These are phyloP conservation scores for Colletotrichum acutatum DNA, from an alignment of 2,329 filamentous ascomycete species.

Conservation along the genomic window DNA sequence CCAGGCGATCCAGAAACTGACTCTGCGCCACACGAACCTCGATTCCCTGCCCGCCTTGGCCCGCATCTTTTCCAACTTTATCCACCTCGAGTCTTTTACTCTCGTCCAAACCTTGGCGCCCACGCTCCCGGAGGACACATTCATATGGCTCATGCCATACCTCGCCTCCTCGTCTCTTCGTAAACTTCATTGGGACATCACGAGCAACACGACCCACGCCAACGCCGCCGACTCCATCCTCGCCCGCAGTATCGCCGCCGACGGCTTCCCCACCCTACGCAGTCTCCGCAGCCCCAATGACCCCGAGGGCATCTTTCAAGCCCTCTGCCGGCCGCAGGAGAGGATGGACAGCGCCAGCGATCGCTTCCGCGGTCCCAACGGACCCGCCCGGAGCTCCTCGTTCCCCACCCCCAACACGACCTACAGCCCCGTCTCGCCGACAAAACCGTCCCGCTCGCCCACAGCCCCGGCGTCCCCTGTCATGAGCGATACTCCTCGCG, in stretches of 20 bases:
- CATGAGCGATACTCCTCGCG: slow-evolving; percentile 36
- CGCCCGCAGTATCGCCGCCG: slow-evolving; percentile 68
- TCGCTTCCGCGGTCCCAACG: slow-evolving; percentile 50
- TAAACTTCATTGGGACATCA: slow-evolving; percentile 74
- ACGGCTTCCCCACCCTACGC: slow-evolving; percentile 71
- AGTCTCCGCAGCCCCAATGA: slow-evolving; percentile 74
- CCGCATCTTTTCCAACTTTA: slow-evolving; percentile 68
- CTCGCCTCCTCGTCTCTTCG: slow-evolving; percentile 65
- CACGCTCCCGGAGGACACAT: slow-evolving; percentile 63
- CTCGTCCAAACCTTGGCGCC: slow-evolving; percentile 67
- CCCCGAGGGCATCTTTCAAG: slow-evolving; percentile 75
- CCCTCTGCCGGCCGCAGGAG: slow-evolving; percentile 72
- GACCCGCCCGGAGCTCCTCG: slow-evolving; percentile 14
- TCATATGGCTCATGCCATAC: slow-evolving; percentile 73
- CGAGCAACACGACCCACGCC: slow-evolving; percentile 55
- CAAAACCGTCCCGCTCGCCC: slow-evolving; percentile 48
- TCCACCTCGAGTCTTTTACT: slow-evolving; percentile 59
- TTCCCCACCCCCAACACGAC: slow-evolving; percentile 39
- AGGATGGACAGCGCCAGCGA: slow-evolving; percentile 63
- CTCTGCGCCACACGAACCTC: slow-evolving; percentile 66
- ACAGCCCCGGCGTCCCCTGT: slow-evolving; percentile 46
- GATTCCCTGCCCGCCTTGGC: slow-evolving; percentile 67
- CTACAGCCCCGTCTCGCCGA: slow-evolving; percentile 38
- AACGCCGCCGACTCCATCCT: slow-evolving; percentile 70
- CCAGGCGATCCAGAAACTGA: slow-evolving; percentile 58